Evolutionary conservation across 805 yeast species (phyloP), one percentile per base, ranked within the genome.

Genomic region (Brettanomyces bruxellensis): DNA sequence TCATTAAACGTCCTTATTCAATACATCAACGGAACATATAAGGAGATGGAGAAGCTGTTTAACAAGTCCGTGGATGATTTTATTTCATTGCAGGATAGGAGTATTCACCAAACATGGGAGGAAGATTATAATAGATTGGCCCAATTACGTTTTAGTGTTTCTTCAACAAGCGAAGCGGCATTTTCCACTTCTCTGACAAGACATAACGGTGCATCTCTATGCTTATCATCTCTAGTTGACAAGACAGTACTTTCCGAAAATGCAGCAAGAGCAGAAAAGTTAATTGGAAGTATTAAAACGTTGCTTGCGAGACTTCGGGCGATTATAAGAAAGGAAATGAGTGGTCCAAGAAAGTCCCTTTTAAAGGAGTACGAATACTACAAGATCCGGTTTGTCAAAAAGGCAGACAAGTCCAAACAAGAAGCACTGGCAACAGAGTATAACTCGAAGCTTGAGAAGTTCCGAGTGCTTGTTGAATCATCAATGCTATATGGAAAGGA

Each of bases 1-100:
- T 68, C 78, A 4, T 60, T 76, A 37, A 75, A 72, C 51, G 72
- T 73, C 2, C 63, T 78, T 9, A 71, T 75, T 45, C 81, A 75
- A 52, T 76, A 77, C 51, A 68, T 70, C 38, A 66, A 72, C n/a
- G 67, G 72, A 46, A 69, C 74, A 49, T 64, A 71, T 41, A 65
- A 65, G 41, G 68, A 68, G 1, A 63, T 72, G 3, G 78, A 64
- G 34, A 61, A 56, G 37, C 59, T 55, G 22, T 72, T 73, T 52
- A 66, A 66, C 40, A 69, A 55, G 18, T 64, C 69, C 18, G 60
- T 60, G 24, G 65, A 63, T 38, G 45, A 51, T 7, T 54, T 62
- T 45, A 65, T 65, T 42, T 43, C 68, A 8, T 56, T 76, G 23
- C 69, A 66, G 47, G 48, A 63, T 43, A 73, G 75, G 48, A 67